These are phyloP conservation scores for Solanum sparsipilum DNA, from an alignment of 257 asterid genomes.

Conservation along the genomic window DNA sequence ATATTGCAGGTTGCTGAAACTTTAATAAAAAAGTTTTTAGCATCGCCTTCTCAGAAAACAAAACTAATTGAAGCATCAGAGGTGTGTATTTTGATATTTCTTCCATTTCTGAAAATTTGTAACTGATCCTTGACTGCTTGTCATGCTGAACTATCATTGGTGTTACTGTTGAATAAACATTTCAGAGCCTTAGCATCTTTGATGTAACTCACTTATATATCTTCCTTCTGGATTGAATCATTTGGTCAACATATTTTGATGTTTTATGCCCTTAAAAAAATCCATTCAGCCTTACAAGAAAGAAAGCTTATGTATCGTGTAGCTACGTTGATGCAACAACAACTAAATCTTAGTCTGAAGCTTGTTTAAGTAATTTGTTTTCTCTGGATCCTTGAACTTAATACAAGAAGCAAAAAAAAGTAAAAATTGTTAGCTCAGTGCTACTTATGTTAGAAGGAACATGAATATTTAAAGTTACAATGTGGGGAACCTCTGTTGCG, in stretches of 20 bases:
- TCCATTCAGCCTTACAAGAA: neutral
- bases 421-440: neutral
- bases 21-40: conserved; percentile 58
- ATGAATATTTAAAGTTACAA: neutral
- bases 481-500: neutral
- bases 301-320: neutral
- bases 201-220: neutral
- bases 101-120: neutral
- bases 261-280: neutral
- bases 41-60: conserved; percentile 74
- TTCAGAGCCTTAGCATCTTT: neutral
- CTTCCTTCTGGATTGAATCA: neutral
- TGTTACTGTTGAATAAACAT: neutral
- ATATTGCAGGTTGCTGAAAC: conserved; percentile 61
- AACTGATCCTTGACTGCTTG: neutral
- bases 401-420: neutral
- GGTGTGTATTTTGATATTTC: conserved; percentile 22
- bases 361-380: neutral
- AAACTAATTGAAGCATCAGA: conserved; percentile 80
- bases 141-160: neutral
- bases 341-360: neutral
- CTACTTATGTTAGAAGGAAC: neutral
- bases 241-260: neutral
- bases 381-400: neutral
- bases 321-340: neutral